Percentiles rank a stretch among this genome's conserved stretches.
These are phyloP conservation scores for Nakazawaea wyomingensis DNA, from an alignment of 805 yeast species.

Conservation along the genomic window DNA sequence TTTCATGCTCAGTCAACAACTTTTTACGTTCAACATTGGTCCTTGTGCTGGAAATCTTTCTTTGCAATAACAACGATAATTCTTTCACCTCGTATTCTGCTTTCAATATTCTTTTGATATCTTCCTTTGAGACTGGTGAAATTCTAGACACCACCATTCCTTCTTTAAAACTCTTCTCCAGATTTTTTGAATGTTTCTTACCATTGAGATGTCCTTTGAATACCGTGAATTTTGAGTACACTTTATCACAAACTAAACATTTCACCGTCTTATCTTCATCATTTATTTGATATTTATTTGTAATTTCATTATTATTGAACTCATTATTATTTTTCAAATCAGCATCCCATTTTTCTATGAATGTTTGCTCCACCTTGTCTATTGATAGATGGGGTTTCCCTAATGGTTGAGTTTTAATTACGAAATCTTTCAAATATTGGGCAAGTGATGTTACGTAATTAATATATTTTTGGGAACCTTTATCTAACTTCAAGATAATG, in stretches of 20 bases:
- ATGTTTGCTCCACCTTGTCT: slow-evolving; percentile 19
- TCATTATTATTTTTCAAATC: slow-evolving; percentile 7
- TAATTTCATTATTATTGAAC: slow-evolving; percentile 18
- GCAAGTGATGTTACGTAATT: slow-evolving; percentile 41
- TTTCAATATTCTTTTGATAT: slow-evolving; percentile 3
- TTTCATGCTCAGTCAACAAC: slow-evolving; percentile 68
- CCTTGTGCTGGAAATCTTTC: slow-evolving; percentile 44
- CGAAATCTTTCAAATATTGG: slow-evolving; percentile 45
- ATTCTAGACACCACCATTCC: slow-evolving; percentile 6
- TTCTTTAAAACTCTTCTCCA: slow-evolving; percentile 13
- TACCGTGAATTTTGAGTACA: slow-evolving; percentile 60
- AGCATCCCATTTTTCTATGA: slow-evolving; percentile 5
- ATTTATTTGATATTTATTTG: slow-evolving; percentile 12
- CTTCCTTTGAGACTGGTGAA: slow-evolving; percentile 9
- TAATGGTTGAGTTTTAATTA: slow-evolving; percentile 45
- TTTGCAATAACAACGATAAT: slow-evolving; percentile 32
- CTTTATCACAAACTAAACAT: slow-evolving; percentile 61
- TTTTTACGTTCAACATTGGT: slow-evolving; percentile 59
- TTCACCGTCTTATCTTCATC: slow-evolving; percentile 29
- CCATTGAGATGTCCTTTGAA: slow-evolving; percentile 67
- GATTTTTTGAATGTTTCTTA: slow-evolving; percentile 64
- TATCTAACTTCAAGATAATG: slow-evolving; percentile 21
- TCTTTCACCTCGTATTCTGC: slow-evolving; percentile 24
- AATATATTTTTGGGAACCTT: slow-evolving; percentile 31
- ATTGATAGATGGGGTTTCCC: slow-evolving; percentile 30